Conservation (phyloP, 1,284 basidiomycete genomes). For the Cutaneotrichosporon arboriforme region DNA sequence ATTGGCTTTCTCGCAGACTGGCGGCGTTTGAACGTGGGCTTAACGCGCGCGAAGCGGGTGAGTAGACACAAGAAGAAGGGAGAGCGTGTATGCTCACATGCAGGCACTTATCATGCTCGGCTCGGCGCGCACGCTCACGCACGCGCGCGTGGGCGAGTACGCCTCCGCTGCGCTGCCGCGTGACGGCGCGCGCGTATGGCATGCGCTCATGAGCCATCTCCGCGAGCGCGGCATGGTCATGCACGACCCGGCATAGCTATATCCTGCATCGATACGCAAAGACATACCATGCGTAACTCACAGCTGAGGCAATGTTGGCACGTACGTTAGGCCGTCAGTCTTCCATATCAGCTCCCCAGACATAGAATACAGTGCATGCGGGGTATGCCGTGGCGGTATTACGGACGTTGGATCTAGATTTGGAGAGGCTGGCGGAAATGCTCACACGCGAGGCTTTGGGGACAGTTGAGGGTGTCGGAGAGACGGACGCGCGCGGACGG, state of each 20-base stretch:
- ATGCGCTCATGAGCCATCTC: conserved; percentile 32
- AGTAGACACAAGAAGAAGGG: not conserved
- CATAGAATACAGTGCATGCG: conserved; percentile 1
- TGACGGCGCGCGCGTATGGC: conserved; percentile 39
- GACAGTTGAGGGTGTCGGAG: too few species aligned
- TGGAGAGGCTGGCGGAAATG: too few species aligned
- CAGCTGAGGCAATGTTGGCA: too few species aligned
- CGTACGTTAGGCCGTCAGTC: not conserved
- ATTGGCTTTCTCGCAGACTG: conserved; percentile 89
- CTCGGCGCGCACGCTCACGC: conserved; percentile 62
- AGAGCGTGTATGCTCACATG: not conserved
- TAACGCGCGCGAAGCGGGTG: conserved; percentile 70
- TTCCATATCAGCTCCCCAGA: not conserved
- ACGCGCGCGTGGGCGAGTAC: conserved; percentile 23
- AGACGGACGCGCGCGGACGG: too few species aligned
- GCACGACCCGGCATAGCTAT: conserved; percentile 14
- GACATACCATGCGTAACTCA: not conserved
- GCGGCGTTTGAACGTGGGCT: conserved; percentile 76
- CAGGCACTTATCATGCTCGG: conserved; percentile 72
- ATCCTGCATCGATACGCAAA: not conserved
- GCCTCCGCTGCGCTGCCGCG: conserved; percentile 26
- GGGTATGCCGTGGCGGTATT: not conserved
- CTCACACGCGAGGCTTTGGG: too few species aligned
- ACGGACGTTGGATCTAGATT: too few species aligned
- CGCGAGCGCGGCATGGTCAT: conserved; percentile 27